Conservation (phyloP, 805 yeast species). For the Aciculoconidium aculeatum region DNA sequence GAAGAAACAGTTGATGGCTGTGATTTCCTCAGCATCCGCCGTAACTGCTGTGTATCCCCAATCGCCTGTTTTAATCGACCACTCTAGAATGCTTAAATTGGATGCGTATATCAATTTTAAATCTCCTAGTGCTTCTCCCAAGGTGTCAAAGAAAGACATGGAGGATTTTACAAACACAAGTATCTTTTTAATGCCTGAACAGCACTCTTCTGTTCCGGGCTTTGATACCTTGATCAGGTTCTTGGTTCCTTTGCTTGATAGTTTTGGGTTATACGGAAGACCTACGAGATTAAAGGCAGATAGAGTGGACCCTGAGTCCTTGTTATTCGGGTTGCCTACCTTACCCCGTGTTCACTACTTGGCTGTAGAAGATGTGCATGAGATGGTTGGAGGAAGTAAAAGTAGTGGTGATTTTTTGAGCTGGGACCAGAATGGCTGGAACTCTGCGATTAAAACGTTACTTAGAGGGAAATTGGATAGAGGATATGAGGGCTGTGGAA, state of each 20-base stretch:
- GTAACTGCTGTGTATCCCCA: slow-evolving; percentile 93
- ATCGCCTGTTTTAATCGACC: slow-evolving; percentile 72
- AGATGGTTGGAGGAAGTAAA: slow-evolving; percentile 11
- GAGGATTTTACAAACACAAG: slow-evolving; percentile 37
- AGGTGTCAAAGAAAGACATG: slow-evolving; percentile 23
- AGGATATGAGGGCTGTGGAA: slow-evolving; percentile 76
- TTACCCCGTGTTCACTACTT: slow-evolving; percentile 41
- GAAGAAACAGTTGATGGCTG: slow-evolving; percentile 73
- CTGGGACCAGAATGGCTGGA: slow-evolving; percentile 37
- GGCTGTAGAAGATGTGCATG: slow-evolving; percentile 25
- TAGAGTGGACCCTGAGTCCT: slow-evolving; percentile 34
- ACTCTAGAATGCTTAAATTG: slow-evolving; percentile 80
- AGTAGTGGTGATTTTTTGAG: slow-evolving; percentile 20
- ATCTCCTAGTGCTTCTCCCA: slow-evolving; percentile 33
- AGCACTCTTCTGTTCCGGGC: slow-evolving; percentile 42
- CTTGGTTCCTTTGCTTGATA: slow-evolving; percentile 35
- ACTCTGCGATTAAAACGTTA: slow-evolving; percentile 21
- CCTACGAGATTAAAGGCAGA: slow-evolving; percentile 39
- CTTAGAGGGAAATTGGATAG: slow-evolving; percentile 30
- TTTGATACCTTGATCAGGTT: slow-evolving; percentile 44
- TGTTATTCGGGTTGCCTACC: slow-evolving; percentile 41
- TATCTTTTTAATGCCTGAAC: slow-evolving; percentile 40
- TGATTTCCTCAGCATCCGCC: slow-evolving; percentile 60
- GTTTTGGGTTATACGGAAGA: slow-evolving; percentile 42
- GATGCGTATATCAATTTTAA: slow-evolving; percentile 72